These are phyloP conservation scores for Saccharomyces hybrid DNA, from an alignment of 1,139 yeast species.

Conservation along the genomic window DNA sequence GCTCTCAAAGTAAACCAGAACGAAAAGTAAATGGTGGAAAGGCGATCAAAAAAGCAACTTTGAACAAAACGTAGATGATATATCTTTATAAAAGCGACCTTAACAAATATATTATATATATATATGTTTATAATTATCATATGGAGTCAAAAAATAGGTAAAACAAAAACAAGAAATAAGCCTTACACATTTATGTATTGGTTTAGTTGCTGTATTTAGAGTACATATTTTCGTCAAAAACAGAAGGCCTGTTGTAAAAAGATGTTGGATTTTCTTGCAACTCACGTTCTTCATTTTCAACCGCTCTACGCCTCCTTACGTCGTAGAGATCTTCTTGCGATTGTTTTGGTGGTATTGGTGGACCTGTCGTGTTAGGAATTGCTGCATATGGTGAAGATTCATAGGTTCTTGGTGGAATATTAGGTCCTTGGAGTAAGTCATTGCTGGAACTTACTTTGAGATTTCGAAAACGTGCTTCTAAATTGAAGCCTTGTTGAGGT, in stretches of 20 bases:
- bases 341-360: slow-evolving; percentile 25
- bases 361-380: slow-evolving; percentile 4
- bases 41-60: neutral
- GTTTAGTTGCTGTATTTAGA: slow-evolving; percentile 32
- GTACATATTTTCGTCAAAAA: slow-evolving; percentile 39
- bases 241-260: slow-evolving; percentile 41
- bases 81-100: neutral
- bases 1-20: neutral
- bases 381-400: neutral
- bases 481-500: neutral
- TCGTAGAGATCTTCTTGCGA: slow-evolving; percentile 8
- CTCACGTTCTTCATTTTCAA: slow-evolving; percentile 21
- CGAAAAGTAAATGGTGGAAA: neutral
- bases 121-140: no score
- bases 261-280: slow-evolving; percentile 28
- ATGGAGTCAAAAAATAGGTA: no score
- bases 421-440: slow-evolving; percentile 1
- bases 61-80: neutral
- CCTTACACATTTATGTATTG: neutral
- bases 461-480: neutral
- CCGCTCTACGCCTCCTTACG: slow-evolving; percentile 6
- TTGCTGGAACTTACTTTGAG: neutral
- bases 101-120: no score
- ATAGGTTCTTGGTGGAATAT: slow-evolving; percentile 4
- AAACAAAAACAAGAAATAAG: neutral